These are phyloP conservation scores for Chenopodium formosanum DNA, from an alignment of 148 eudicot species.

Conservation along the genomic window DNA sequence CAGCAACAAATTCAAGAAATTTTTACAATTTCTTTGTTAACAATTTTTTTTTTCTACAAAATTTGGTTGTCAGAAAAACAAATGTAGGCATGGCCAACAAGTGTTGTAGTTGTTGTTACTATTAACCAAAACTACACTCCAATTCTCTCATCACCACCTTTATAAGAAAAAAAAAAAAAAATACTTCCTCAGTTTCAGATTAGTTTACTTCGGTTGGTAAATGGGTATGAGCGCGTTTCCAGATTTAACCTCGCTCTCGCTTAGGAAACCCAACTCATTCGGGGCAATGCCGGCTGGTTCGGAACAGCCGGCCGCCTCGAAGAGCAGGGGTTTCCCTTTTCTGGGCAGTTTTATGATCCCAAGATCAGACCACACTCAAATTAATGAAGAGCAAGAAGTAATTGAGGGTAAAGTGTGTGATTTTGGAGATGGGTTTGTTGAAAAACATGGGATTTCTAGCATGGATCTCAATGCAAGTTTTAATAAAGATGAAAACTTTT, in stretches of 20 bases:
- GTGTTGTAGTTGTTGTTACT: slow-evolving; percentile 21
- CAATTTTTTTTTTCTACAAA: too few relatives aligned
- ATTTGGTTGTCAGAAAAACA: slow-evolving; percentile 27
- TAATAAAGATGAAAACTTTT: slow-evolving; percentile 21
- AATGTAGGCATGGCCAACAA: slow-evolving; percentile 42
- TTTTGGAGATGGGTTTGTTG: slow-evolving; percentile 16
- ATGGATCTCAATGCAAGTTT: slow-evolving; percentile 35
- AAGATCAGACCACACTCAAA: neutral
- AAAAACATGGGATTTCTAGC: slow-evolving; percentile 19
- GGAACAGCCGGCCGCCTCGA: slow-evolving; percentile 7
- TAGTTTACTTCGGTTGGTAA: neutral
- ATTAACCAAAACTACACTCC: slow-evolving; percentile 10
- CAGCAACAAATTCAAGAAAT: slow-evolving; percentile 21
- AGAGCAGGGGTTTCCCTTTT: slow-evolving; percentile 20
- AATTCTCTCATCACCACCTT: neutral
- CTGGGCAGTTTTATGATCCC: slow-evolving; percentile 14
- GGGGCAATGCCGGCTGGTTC: slow-evolving; percentile 4
- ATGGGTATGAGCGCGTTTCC: slow-evolving; percentile 29
- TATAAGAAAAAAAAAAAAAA: neutral
- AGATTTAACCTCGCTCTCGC: slow-evolving; percentile 32
- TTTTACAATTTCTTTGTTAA: too few relatives aligned
- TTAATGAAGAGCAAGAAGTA: neutral
- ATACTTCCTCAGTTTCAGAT: too few relatives aligned
- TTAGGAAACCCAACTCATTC: slow-evolving; percentile 19
- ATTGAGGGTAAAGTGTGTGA: slow-evolving; percentile 25